A percentile compares a stretch with the other conserved stretches of the same genome.
phyloP scores from a whole-genome alignment of 805 yeast genomes.

The Komagataella phaffii region DNA sequence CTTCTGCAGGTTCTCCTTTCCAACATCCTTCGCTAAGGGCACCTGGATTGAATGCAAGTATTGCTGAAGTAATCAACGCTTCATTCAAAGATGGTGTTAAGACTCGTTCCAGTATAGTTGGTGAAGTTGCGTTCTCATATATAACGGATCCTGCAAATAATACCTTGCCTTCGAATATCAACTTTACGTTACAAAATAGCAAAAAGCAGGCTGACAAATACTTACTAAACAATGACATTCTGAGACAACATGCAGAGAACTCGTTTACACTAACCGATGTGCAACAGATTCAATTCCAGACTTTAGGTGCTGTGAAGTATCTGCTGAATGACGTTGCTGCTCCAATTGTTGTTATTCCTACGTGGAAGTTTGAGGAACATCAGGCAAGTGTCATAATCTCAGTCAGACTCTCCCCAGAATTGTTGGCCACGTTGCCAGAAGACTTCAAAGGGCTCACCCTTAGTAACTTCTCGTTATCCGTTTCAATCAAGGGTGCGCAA shows the following conservation, averaged over 20 bases:
- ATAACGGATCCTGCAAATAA: constrained; percentile 19
- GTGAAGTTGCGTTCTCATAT: constrained; percentile 79
- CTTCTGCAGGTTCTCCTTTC: constrained; percentile 8
- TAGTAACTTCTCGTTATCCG: constrained; percentile 48
- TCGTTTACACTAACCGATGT: constrained; percentile 32
- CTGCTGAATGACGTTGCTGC: constrained; percentile 36
- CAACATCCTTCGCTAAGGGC: constrained; percentile 36
- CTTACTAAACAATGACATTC: constrained; percentile 38
- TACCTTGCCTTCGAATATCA: constrained; percentile 26
- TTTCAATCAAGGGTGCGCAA: constrained; percentile 47
- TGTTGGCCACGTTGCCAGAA: constrained; percentile 19
- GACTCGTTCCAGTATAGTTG: constrained; percentile 49
- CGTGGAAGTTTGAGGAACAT: constrained; percentile 79
- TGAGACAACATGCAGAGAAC: constrained; percentile 28
- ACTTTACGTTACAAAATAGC: constrained; percentile 22
- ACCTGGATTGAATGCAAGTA: constrained; percentile 67
- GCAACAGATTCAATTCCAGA: constrained; percentile 39
- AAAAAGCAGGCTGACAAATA: constrained; percentile 28
- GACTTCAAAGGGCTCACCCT: constrained; percentile 23
- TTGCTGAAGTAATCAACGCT: constrained; percentile 79
- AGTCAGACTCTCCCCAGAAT: constrained; percentile 39
- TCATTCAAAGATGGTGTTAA: constrained; percentile 56
- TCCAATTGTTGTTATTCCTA: constrained; percentile 66
- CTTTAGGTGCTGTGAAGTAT: constrained; percentile 76
- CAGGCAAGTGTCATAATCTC: constrained; percentile 81